These are phyloP conservation scores for Macadamia integrifolia DNA, from an alignment of 164 flowering plant species.

Conservation along the genomic window DNA sequence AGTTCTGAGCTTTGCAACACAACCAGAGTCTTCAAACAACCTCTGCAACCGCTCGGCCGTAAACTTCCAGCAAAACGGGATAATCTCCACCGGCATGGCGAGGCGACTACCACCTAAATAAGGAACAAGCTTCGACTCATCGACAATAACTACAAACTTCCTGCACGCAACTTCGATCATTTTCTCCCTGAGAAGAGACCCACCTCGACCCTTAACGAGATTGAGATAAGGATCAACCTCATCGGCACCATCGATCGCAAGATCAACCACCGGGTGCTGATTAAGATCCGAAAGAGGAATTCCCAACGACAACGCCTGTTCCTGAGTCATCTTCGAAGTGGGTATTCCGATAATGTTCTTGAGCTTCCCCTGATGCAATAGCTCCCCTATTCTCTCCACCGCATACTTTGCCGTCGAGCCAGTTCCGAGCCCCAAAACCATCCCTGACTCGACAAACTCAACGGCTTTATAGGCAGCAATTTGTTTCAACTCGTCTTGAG, in stretches of 20 bases:
- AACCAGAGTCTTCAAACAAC: slow-evolving; percentile 58
- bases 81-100: slow-evolving; percentile 87
- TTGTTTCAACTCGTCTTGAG: slow-evolving; percentile 78
- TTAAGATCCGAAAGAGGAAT: slow-evolving; percentile 83
- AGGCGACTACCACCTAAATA: slow-evolving; percentile 66
- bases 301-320: slow-evolving; percentile 63
- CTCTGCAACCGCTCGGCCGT: slow-evolving; percentile 44
- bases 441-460: slow-evolving; percentile 81
- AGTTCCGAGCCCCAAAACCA: slow-evolving; percentile 94
- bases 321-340: slow-evolving; percentile 69
- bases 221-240: slow-evolving; percentile 82
- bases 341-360: slow-evolving; percentile 73
- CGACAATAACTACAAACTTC: slow-evolving; percentile 73
- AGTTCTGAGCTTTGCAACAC: slow-evolving; percentile 63
- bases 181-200: slow-evolving; percentile 82
- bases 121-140: slow-evolving; percentile 65
- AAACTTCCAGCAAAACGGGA: slow-evolving; percentile 74
- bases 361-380: slow-evolving; percentile 57
- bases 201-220: slow-evolving; percentile 87
- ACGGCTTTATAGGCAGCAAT: slow-evolving; percentile 90
- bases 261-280: slow-evolving; percentile 62
- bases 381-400: slow-evolving; percentile 65
- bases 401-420: slow-evolving; percentile 91
- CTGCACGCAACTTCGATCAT: slow-evolving; percentile 72
- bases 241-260: slow-evolving; percentile 93